Evolutionary conservation across 108 stramenopile genomes (phyloP).

Genomic region (Conticribra weissflogii): DNA sequence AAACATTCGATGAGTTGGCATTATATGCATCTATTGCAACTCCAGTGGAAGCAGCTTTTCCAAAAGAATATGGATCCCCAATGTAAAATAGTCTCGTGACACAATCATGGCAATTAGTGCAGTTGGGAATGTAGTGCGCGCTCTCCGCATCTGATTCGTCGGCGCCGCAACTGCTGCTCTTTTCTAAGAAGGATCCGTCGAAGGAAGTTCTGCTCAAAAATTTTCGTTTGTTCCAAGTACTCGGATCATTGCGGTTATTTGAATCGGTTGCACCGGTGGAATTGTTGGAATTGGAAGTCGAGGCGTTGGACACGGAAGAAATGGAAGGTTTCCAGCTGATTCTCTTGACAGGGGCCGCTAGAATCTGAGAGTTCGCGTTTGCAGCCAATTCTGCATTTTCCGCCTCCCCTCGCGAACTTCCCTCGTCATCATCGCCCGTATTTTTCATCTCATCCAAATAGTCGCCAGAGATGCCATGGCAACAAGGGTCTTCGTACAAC

Average conservation of each 20-base stretch:
- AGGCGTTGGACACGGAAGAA: background rate
- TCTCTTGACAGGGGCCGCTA: background rate
- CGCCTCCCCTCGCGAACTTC: no score
- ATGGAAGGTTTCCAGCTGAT: background rate
- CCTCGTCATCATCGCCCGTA: no score
- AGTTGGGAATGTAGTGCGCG: conserved; percentile 5
- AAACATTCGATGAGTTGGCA: background rate
- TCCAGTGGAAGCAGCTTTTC: background rate
- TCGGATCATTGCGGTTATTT: no score
- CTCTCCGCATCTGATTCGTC: background rate
- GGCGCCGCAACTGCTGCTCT: conserved; percentile 3
- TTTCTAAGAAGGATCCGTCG: conserved; percentile 1
- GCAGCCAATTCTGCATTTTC: background rate
- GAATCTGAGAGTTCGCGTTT: background rate
- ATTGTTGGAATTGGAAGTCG: background rate
- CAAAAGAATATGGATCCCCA: conserved; percentile 25
- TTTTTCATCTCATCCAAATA: no score
- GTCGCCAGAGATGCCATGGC: background rate
- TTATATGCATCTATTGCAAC: background rate
- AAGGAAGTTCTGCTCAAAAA: background rate
- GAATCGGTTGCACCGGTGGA: no score
- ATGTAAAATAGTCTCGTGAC: conserved; percentile 64
- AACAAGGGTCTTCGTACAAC: no score
- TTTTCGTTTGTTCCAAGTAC: no score
- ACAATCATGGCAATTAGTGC: conserved; percentile 36